Evolutionary conservation across 1,139 yeast species (phyloP).

Genomic region (Diutina ranongensis): DNA sequence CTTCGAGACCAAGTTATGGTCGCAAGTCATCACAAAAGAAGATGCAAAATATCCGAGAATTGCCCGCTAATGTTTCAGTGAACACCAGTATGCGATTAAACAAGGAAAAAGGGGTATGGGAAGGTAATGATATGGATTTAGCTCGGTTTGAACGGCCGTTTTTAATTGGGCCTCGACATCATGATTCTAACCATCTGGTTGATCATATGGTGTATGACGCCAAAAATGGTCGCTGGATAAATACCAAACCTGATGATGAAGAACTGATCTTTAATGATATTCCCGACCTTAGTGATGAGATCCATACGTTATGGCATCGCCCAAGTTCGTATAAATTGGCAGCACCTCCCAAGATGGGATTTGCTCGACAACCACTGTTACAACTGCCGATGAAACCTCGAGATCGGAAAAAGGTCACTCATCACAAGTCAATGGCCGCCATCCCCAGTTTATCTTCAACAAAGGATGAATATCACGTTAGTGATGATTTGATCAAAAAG

Average conservation of each 20-base stretch:
- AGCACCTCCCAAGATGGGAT: background rate
- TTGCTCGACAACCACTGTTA: background rate
- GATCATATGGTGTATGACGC: slow-evolving; percentile 1
- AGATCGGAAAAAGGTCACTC: background rate
- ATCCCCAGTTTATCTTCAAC: too few relatives aligned
- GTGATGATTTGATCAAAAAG: background rate
- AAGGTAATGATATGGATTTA: background rate
- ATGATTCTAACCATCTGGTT: background rate
- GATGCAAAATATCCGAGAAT: background rate
- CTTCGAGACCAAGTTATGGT: background rate
- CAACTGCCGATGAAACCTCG: background rate
- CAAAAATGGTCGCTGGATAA: background rate
- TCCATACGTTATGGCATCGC: background rate
- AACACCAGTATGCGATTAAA: background rate
- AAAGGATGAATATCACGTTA: background rate
- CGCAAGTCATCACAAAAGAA: background rate
- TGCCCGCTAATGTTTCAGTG: background rate
- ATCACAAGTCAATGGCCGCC: background rate
- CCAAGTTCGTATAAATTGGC: background rate
- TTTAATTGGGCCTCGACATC: background rate
- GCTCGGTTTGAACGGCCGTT: slow-evolving; percentile 2
- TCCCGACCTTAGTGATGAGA: slow-evolving; percentile 3
- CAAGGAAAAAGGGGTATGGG: slow-evolving; percentile 1
- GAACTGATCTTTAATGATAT: background rate
- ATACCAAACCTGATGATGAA: background rate